Evolutionary conservation across 2,329 filamentous ascomycete species (phyloP), one percentile per base, ranked within the genome.

Genomic region (Neurospora crassa): DNA sequence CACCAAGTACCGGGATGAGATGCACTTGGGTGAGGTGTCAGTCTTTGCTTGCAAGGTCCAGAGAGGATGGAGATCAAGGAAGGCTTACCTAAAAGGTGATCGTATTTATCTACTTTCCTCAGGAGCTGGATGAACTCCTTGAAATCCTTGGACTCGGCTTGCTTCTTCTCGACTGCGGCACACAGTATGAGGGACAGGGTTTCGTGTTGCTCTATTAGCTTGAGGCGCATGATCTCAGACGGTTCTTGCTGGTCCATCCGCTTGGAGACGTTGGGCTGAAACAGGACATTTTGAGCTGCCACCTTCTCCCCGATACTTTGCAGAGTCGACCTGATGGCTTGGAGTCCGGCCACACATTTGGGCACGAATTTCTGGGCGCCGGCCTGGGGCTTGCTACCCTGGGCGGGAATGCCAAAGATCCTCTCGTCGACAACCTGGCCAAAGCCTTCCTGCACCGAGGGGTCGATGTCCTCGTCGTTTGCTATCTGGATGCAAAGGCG

Each of bases 161-260:
- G 90, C 70, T 90, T 88, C 74, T 89, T 91, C 76, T 94, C 93
- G 73, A 97, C 88, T 70, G 96, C 87, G 73, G 92, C 90, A 73
- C 89, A 90, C 69, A 96, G 83, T 70, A 97, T 91, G n/a, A 93
- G 87, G 14, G 91, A 90, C 18, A 99, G 84, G 18, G 92, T 89
- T 79, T 99, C 95, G 78, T 99, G 96, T 80, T 99, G 95, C 77
- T 93, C 90, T 29, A 91, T 89, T 69, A 99, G 85, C 77, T 93
- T 96, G 75, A 88, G 84, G 67, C 91, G 89, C 76, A 97, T 92
- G 77, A 92, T 92, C 76, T 94, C 90, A 73, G 97, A 87, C 3
- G 91, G 91, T 78, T 97, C 92, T 75, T 91, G 85, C 71, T 91
- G 85, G 74, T 94, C 92, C 11, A 86, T 85, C 67, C 82, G 79